Evolutionary conservation across 345 rosid species (phyloP).

Genomic region (Pistacia atlantica): DNA sequence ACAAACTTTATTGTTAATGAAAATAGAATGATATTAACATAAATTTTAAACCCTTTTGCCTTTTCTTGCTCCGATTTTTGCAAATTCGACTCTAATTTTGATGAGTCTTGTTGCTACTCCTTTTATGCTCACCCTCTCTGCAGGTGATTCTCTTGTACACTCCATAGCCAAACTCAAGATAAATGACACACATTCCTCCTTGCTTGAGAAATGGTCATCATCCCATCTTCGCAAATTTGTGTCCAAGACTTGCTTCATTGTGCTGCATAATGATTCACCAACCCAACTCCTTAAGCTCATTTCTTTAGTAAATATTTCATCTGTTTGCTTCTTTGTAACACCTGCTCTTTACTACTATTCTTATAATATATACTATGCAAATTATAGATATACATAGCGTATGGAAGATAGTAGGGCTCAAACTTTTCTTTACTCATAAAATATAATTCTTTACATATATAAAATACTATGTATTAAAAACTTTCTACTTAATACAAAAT

Average conservation of each 20-base stretch:
- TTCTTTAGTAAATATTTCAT: conserved; percentile 7
- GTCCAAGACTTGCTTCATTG: background rate
- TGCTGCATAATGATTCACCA: background rate
- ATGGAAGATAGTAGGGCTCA: too few relatives aligned
- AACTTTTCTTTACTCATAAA: too few relatives aligned
- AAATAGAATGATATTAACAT: background rate
- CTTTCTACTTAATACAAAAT: too few relatives aligned
- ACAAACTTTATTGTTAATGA: background rate
- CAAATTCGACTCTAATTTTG: conserved; percentile 15
- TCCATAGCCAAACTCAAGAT: conserved; percentile 9
- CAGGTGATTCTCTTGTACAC: conserved; percentile 11
- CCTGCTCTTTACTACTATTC: too few relatives aligned
- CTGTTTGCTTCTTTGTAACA: background rate
- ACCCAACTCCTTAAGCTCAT: conserved; percentile 15
- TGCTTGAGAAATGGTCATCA: background rate
- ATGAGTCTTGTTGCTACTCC: conserved; percentile 1
- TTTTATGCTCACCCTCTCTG: conserved; percentile 8
- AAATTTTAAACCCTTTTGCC: background rate
- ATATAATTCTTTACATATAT: too few relatives aligned
- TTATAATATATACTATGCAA: too few relatives aligned
- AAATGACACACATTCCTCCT: background rate
- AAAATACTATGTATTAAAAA: too few relatives aligned
- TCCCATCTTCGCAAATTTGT: background rate
- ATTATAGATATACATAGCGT: too few relatives aligned
- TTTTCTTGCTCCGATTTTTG: background rate